A percentile compares a stretch with the other conserved stretches of the same genome.
Conservation (phyloP, 208 protist genomes). For the Tritrichomonas foetus region DNA sequence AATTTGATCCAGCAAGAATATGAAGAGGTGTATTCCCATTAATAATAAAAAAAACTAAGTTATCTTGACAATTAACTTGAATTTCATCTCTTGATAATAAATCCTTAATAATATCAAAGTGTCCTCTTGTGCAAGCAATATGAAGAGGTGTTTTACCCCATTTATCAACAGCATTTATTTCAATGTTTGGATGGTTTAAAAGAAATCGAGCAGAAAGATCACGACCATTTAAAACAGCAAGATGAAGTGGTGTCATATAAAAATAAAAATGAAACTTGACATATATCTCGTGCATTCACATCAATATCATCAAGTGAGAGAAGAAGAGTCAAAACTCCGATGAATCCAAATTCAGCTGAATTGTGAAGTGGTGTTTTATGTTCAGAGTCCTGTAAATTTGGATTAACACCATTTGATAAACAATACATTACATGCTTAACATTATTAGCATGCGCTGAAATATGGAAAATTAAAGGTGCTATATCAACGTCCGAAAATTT, state of each 20-base stretch:
- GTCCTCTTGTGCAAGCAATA: background rate
- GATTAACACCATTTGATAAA: background rate
- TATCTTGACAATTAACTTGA: background rate
- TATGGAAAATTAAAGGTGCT: too few species aligned
- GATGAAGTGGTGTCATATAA: background rate
- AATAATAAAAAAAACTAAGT: too few species aligned
- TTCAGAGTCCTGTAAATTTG: background rate
- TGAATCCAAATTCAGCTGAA: background rate
- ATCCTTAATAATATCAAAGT: background rate
- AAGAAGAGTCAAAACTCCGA: background rate
- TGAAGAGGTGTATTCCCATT: too few species aligned
- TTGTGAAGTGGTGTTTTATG: background rate
- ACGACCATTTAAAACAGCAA: background rate
- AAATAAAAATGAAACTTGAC: too few species aligned
- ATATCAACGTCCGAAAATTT: background rate
- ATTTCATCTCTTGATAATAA: background rate
- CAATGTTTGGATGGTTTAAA: background rate
- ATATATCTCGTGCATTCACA: background rate
- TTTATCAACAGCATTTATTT: background rate
- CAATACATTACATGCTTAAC: background rate
- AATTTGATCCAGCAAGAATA: too few species aligned
- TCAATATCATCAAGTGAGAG: background rate
- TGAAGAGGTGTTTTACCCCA: background rate
- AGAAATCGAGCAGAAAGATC: background rate
- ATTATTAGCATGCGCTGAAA: background rate